Evolutionary conservation across 163 green algal species (phyloP), one percentile per base, ranked within the genome.

Genomic region (Coccomyxa subellipsoidea): DNA sequence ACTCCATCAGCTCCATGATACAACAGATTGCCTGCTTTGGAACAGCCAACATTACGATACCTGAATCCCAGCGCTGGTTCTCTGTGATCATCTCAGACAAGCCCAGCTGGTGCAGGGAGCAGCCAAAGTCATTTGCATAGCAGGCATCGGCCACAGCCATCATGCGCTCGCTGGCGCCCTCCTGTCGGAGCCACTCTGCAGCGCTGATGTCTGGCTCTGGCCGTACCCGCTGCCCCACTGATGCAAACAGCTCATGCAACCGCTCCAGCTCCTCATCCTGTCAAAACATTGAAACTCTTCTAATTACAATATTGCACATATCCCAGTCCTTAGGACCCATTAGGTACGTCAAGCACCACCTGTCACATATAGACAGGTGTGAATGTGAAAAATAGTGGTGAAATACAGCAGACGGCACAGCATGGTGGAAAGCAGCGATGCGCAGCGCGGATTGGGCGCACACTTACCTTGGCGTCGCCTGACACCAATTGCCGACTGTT

Each of bases 41-140:
- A n/a, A n/a, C n/a, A n/a, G n/a, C n/a, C n/a, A n/a, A n/a, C n/a
- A n/a, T n/a, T n/a, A 66, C 12, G 23, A 12, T 75, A 85, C 84
- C 81, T 80, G 89, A 92, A 75, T 92, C 88, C 94, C 94, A 97
- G 0, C 66, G 54, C 29, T 85, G 78, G 81, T 94, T 93, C 89
- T 98, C 94, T 35, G 87, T 84, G 59, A 96, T 93, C 84, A 95
- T 88, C 84, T 98, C 94, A 12, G 80, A 79, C 53, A 97, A 69
- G 32, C 94, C 94, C 72, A 98, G 78, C 54, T 94, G 84, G 9
- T 85, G n/a, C 21, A 98, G 79, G 18, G 77, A 90, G 81, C 87
- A 92, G 27, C 88, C 90, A 85, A 95, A 97, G 85, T 98, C 94
- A 83, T 97, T 98, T 75, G 94, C 93, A 79, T 96, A 97, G 88